These are phyloP conservation scores for Pleurotus djamor DNA, from an alignment of 768 basidiomycete genomes.

Conservation along the genomic window DNA sequence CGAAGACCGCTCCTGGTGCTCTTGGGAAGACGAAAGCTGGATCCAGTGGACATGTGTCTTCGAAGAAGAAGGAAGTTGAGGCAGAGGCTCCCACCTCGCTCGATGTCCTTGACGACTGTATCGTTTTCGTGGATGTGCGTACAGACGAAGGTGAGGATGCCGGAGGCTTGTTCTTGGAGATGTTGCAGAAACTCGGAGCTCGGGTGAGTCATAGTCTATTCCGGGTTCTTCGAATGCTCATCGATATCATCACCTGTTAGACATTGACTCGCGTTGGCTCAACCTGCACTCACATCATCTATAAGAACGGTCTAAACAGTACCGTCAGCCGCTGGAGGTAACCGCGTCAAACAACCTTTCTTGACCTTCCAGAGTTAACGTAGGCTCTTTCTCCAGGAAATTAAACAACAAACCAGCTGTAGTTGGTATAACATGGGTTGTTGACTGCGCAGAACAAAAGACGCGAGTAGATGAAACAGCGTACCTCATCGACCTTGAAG, in stretches of 20 bases:
- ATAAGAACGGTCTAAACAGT: conserved; percentile 76
- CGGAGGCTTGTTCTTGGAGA: conserved; percentile 77
- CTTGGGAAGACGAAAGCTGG: conserved; percentile 12
- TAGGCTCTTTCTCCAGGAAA: conserved; percentile 31
- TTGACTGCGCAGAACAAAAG: conserved; percentile 77
- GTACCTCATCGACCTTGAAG: conserved; percentile 66
- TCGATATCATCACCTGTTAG: conserved; percentile 24
- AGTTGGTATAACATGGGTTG: conserved; percentile 88
- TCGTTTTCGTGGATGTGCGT: conserved; percentile 85
- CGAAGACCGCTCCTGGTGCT: conserved; percentile 10
- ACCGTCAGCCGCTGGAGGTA: conserved; percentile 75
- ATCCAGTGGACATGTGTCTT: conserved; percentile 16
- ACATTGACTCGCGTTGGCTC: conserved; percentile 65
- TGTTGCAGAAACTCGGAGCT: conserved; percentile 79
- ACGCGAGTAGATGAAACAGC: conserved; percentile 60
- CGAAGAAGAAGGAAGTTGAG: conserved; percentile 14
- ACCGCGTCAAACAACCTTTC: conserved; percentile 13
- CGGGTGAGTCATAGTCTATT: conserved; percentile 47
- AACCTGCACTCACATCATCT: conserved; percentile 82
- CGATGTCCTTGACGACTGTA: conserved; percentile 67
- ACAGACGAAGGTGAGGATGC: conserved; percentile 85
- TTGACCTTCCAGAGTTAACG: neutral
- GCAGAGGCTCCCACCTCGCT: conserved; percentile 25
- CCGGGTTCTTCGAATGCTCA: neutral
- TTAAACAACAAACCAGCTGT: conserved; percentile 69